Conservation (phyloP, 2,329 filamentous ascomycete species). For the Hypoxylon sp. region DNA sequence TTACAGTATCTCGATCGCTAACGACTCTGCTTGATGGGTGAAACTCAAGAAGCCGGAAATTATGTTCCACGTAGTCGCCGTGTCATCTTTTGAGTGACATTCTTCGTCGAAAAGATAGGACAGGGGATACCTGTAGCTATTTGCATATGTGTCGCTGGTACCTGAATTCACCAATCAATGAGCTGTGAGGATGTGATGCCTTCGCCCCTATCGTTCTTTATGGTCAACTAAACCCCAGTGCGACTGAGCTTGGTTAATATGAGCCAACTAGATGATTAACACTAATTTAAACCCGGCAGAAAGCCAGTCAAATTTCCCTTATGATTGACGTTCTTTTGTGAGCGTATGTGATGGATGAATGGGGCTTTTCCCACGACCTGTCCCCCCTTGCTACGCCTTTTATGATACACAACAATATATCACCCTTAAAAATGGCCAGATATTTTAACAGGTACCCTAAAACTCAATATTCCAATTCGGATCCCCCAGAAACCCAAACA, state of each 20-base stretch:
- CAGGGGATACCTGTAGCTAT: neutral
- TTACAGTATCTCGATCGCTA: neutral
- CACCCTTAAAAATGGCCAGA: too few species aligned
- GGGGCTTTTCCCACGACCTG: neutral
- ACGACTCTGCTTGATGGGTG: neutral
- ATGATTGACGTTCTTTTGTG: neutral
- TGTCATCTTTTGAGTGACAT: neutral
- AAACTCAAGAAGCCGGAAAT: slow-evolving; percentile 15
- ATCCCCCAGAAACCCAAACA: slow-evolving; percentile 41
- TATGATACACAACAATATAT: neutral
- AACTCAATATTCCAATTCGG: slow-evolving; percentile 45
- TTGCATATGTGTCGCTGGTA: neutral
- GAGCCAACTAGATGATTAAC: neutral
- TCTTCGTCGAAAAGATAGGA: neutral
- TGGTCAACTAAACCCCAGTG: neutral
- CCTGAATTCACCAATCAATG: neutral
- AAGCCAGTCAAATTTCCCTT: neutral
- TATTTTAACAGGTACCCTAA: slow-evolving; percentile 1
- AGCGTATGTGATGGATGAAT: neutral
- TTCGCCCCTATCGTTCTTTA: neutral
- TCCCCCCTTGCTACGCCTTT: neutral
- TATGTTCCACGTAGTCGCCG: neutral
- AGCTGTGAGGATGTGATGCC: neutral
- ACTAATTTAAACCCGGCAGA: neutral
- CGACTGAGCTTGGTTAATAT: neutral